Percentiles rank a stretch among this genome's conserved stretches.
These are phyloP conservation scores for Vanilla planifolia DNA, from an alignment of 106 monocot species.

Conservation along the genomic window DNA sequence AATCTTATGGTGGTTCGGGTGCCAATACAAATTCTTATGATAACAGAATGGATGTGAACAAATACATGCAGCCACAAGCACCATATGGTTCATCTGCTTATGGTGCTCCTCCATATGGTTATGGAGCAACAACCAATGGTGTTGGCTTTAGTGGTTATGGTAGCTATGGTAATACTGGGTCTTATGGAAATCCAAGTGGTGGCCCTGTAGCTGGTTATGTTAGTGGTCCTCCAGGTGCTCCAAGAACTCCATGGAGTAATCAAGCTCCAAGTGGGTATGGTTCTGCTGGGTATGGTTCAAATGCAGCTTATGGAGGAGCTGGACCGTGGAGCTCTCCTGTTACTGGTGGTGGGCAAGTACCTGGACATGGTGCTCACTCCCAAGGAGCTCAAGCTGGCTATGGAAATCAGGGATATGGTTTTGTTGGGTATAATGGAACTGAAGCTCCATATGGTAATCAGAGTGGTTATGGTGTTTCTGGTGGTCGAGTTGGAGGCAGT, in stretches of 20 bases:
- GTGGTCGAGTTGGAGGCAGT: slow-evolving; percentile 31
- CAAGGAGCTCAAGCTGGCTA: slow-evolving; percentile 41
- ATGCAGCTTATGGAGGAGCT: slow-evolving; percentile 52
- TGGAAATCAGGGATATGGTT: slow-evolving; percentile 84
- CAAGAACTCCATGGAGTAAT: slow-evolving; percentile 64
- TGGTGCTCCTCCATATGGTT: slow-evolving; percentile 56
- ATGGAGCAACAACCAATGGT: slow-evolving; percentile 47
- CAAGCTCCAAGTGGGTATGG: slow-evolving; percentile 67
- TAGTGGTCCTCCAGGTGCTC: slow-evolving; percentile 44
- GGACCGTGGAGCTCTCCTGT: slow-evolving; percentile 49
- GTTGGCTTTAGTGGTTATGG: slow-evolving; percentile 21
- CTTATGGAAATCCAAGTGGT: slow-evolving; percentile 62
- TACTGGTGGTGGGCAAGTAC: slow-evolving; percentile 14
- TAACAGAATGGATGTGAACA: slow-evolving; percentile 52
- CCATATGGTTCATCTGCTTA: slow-evolving; percentile 53
- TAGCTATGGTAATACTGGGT: not conserved
- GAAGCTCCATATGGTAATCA: slow-evolving; percentile 57
- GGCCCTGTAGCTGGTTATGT: slow-evolving; percentile 24
- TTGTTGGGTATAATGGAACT: slow-evolving; percentile 44
- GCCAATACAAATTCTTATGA: slow-evolving; percentile 57
- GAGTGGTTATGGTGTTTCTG: slow-evolving; percentile 58
- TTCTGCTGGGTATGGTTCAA: slow-evolving; percentile 56
- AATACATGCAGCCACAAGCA: slow-evolving; percentile 65
- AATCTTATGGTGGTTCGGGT: slow-evolving; percentile 42
- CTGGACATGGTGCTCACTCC: slow-evolving; percentile 46